A percentile compares a stretch with the other conserved stretches of the same genome.
Conservation (phyloP, 306 rosid genomes). For the Cotoneaster glaucophyllus region DNA sequence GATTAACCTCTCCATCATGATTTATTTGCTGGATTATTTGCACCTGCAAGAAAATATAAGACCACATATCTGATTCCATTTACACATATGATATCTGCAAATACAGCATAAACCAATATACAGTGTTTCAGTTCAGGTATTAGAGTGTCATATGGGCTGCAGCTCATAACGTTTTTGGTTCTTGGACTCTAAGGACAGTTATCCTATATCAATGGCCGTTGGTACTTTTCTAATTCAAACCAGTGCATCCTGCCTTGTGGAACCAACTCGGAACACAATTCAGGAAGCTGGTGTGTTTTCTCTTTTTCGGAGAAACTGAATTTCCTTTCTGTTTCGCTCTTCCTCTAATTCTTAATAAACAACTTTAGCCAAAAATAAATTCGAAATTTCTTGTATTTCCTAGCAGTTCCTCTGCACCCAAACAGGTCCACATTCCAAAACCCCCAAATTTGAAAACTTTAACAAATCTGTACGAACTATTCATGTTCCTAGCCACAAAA, state of each 20-base stretch:
- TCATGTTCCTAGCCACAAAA: not conserved
- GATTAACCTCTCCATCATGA: slow-evolving; percentile 96
- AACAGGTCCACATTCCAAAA: not conserved
- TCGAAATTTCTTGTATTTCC: not conserved
- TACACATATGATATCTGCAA: not conserved
- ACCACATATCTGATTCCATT: not conserved
- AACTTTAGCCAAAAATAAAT: not conserved
- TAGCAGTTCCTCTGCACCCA: not conserved
- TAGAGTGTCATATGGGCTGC: not conserved
- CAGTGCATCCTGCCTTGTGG: not conserved
- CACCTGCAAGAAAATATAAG: slow-evolving; percentile 31
- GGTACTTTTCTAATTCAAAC: not conserved
- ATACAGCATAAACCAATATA: not conserved
- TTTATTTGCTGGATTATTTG: slow-evolving; percentile 96
- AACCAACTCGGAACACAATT: not conserved
- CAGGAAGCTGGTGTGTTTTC: not conserved
- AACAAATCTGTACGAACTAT: not conserved
- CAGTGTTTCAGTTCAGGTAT: not conserved
- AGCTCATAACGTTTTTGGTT: not conserved
- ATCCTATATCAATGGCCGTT: not conserved
- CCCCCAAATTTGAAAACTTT: not conserved
- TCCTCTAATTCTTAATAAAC: not conserved
- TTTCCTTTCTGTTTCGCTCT: not conserved
- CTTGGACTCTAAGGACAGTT: not conserved
- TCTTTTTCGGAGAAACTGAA: not conserved